Percentiles rank a stretch among this genome's conserved stretches.
Conservation (phyloP, 495 filamentous ascomycete genomes). For the Aspergillus indologenus region DNA sequence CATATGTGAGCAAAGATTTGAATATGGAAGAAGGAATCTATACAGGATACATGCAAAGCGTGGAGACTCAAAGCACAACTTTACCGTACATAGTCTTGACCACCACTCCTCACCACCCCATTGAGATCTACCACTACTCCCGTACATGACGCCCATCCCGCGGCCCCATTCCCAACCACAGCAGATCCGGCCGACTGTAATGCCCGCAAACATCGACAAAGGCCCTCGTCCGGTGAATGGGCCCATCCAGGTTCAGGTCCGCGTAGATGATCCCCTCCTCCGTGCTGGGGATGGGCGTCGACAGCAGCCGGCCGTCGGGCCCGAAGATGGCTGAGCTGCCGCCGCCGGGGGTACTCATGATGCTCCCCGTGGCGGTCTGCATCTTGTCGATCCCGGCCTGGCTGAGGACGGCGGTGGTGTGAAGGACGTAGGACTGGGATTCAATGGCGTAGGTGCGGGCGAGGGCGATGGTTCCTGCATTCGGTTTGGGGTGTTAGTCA, state of each 20-base stretch:
- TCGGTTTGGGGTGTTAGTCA: neutral
- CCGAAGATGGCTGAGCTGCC: slow-evolving; percentile 3
- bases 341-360: slow-evolving; percentile 1
- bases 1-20: too few species aligned
- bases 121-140: too few species aligned
- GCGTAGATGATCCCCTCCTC: slow-evolving; percentile 31
- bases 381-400: slow-evolving; percentile 43
- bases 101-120: too few species aligned
- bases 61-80: too few species aligned
- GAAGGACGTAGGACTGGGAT: slow-evolving; percentile 48
- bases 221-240: slow-evolving; percentile 25
- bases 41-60: too few species aligned
- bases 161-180: slow-evolving; percentile 8
- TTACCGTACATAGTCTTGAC: too few species aligned
- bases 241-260: slow-evolving; percentile 28
- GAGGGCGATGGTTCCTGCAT: slow-evolving; percentile 19
- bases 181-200: slow-evolving; percentile 35
- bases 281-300: neutral
- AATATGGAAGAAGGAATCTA: too few species aligned
- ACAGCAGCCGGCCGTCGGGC: slow-evolving; percentile 7
- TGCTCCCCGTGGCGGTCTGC: neutral
- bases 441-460: slow-evolving; percentile 53
- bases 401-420: slow-evolving; percentile 40
- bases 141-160: too few species aligned
- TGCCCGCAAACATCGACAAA: slow-evolving; percentile 32